Evolutionary conservation across 202 grass and related monocot genomes (phyloP), one percentile per base, ranked within the genome.

Genomic region (Schoenoplectus tabernaemontani): DNA sequence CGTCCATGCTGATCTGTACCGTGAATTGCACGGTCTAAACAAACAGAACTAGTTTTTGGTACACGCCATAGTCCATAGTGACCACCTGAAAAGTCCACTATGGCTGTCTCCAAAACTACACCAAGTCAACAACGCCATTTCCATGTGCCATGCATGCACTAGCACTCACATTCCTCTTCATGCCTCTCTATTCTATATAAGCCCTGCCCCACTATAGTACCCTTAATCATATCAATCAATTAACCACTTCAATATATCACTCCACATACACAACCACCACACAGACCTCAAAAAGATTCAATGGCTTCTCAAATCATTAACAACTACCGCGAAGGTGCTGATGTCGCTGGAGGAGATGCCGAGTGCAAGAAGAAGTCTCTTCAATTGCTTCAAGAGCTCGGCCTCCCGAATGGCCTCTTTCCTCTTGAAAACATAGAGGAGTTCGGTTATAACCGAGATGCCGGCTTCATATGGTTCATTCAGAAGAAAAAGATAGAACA

Each of bases 401-500:
- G 64, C 0, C 83, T 88, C 5, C 83, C 83, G 0, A 72, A 36
- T 30, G 83, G 79, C 4, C 61, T 88, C 10, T 50, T 88, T 47
- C 83, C 87, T 0, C 7, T 88, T 1, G 61, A 73, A 83, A 76
- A 85, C 50, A 82, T 79, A 39, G 36, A 78, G 22, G 78, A 88
- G 62, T 85, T 88, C 4, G 79, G 86, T 0, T 85, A 82, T 50
- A 79, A 82, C 30, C 26, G 22, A 0, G 1, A 53, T 0, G 46
- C 43, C 0, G 70, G 78, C 3, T 88, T 88, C 71, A 63, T 85
- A 39, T 85, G 86, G 86, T n/a, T 88, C 24, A 11, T 81, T 56
- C 86, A 88, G 79, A 42, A 37, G 78, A 82, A 88, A 78, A 82
- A 85, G 47, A 36, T 60, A 3, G 78, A 85, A 33, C 78, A 88